Conservation (phyloP, 192 early-diverging fungal genomes). For the Chytriomyces confervae region DNA sequence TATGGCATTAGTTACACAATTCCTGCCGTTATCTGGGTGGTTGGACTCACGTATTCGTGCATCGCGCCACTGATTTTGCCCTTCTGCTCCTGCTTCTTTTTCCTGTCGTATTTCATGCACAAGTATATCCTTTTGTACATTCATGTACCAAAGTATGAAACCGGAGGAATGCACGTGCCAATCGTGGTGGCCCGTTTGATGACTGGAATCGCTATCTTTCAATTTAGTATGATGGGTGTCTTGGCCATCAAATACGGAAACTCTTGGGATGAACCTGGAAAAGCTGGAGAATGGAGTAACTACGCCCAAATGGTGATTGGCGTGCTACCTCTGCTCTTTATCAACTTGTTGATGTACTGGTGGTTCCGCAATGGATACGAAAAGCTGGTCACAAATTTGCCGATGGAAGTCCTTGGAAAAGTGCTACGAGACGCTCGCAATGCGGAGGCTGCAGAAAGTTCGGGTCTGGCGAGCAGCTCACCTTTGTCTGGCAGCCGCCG, state of each 20-base stretch:
- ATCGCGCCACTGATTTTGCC: slow-evolving; percentile 59
- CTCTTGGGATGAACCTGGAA: slow-evolving; percentile 20
- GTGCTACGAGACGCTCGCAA: slow-evolving; percentile 41
- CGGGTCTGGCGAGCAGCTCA: background rate
- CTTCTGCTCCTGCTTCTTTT: slow-evolving; percentile 57
- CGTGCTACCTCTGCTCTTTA: slow-evolving; percentile 49
- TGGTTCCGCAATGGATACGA: slow-evolving; percentile 58
- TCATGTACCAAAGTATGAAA: slow-evolving; percentile 61
- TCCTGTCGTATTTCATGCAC: slow-evolving; percentile 56
- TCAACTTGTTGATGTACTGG: slow-evolving; percentile 47
- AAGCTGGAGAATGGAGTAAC: slow-evolving; percentile 28
- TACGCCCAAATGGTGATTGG: slow-evolving; percentile 53
- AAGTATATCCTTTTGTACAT: slow-evolving; percentile 64
- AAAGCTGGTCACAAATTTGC: slow-evolving; percentile 48
- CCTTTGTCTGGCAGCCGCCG: background rate
- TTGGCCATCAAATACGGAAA: slow-evolving; percentile 51
- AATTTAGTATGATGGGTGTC: slow-evolving; percentile 60
- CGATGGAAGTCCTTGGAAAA: slow-evolving; percentile 54
- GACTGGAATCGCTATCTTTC: slow-evolving; percentile 56
- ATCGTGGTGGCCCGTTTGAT: slow-evolving; percentile 58
- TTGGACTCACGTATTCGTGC: slow-evolving; percentile 51
- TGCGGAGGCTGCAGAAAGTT: background rate
- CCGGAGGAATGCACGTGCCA: slow-evolving; percentile 49
- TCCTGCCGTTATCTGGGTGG: slow-evolving; percentile 57
- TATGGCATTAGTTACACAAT: slow-evolving; percentile 59